Evolutionary conservation across 2,329 filamentous ascomycete genomes (phyloP).

Genomic region (Teratosphaeria zuluensis): DNA sequence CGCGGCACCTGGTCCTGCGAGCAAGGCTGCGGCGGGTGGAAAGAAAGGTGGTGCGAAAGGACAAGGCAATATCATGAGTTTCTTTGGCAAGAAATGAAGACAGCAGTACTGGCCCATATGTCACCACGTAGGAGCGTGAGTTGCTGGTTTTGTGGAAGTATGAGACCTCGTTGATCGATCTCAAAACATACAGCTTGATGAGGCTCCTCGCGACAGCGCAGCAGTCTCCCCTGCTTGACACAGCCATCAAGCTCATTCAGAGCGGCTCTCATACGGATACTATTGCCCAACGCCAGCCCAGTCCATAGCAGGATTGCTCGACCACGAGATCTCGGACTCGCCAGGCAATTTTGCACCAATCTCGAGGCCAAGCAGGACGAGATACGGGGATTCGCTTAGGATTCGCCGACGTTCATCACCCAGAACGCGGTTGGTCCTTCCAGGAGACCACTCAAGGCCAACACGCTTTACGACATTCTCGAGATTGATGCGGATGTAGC

Average conservation of each 20-base stretch:
- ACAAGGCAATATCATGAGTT: constrained; percentile 83
- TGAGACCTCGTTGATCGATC: no score
- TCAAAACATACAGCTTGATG: no score
- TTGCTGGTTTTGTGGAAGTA: no score
- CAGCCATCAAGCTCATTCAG: no score
- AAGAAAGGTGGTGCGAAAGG: constrained; percentile 39
- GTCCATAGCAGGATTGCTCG: neutral
- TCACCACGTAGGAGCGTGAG: no score
- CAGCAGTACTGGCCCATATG: no score
- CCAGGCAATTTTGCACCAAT: neutral
- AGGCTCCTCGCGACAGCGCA: no score
- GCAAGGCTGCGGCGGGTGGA: constrained; percentile 22
- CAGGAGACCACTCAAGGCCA: neutral
- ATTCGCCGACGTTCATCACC: neutral
- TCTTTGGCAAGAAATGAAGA: constrained; percentile 69
- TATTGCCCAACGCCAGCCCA: neutral
- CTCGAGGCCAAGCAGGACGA: neutral
- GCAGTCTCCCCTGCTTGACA: no score
- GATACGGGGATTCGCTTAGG: neutral
- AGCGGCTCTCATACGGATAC: no score
- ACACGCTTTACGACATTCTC: neutral
- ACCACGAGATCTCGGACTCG: neutral
- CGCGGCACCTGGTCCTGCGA: constrained; percentile 38
- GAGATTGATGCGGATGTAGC: neutral
- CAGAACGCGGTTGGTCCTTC: neutral